Evolutionary conservation across 2,329 filamentous ascomycete genomes (phyloP).

Genomic region (Aspergillus floridensis): DNA sequence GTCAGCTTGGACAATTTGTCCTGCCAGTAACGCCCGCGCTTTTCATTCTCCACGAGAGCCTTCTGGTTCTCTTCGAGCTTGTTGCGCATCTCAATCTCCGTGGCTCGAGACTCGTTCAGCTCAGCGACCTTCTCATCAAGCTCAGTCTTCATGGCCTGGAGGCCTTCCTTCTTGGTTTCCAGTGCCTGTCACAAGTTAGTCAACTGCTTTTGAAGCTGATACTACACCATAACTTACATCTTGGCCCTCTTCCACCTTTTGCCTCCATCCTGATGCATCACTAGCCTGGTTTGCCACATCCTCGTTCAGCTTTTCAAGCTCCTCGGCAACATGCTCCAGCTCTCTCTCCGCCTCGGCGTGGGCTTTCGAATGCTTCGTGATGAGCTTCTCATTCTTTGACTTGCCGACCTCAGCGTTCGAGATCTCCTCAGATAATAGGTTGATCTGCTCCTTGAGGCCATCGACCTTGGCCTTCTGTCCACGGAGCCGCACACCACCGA

Average conservation of each 20-base stretch:
- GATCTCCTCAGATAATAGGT: conserved; percentile 73
- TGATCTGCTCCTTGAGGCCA: conserved; percentile 79
- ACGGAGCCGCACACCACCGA: conserved; percentile 89
- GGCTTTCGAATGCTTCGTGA: conserved; percentile 80
- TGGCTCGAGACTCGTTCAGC: conserved; percentile 81
- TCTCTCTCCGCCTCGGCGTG: conserved; percentile 76
- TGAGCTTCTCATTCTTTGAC: conserved; percentile 92
- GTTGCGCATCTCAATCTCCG: conserved; percentile 97
- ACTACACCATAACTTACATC: conserved; percentile 44
- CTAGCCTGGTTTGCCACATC: conserved; percentile 75
- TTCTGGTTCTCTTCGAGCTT: conserved; percentile 97
- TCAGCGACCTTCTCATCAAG: conserved; percentile 82
- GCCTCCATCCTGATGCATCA: conserved; percentile 69
- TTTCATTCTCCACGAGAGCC: conserved; percentile 78
- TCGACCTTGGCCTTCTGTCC: conserved; percentile 90
- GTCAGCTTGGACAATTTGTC: conserved; percentile 83
- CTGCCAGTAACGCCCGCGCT: conserved; percentile 78
- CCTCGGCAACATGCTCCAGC: conserved; percentile 65
- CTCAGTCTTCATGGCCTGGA: conserved; percentile 75
- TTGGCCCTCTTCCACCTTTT: conserved; percentile 77
- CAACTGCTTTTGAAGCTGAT: neutral
- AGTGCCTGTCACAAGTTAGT: conserved; percentile 54
- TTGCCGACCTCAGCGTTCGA: conserved; percentile 83
- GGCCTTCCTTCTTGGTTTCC: conserved; percentile 73
- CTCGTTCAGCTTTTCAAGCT: conserved; percentile 73